Evolutionary conservation across 139 green algal genomes (phyloP).

Genomic region (Chlamydomonas sp.): DNA sequence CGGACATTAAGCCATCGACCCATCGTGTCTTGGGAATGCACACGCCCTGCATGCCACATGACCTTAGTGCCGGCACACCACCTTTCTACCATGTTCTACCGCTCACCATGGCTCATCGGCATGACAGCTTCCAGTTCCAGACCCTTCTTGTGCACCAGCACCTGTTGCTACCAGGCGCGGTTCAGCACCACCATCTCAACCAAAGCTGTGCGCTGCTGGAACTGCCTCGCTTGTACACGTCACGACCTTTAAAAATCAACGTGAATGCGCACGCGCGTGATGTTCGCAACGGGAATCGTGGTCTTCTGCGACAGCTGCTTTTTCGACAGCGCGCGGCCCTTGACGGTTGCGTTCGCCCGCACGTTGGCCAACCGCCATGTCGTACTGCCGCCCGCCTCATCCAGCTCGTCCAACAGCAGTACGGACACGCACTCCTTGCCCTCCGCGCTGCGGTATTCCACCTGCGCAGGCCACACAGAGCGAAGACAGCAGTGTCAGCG

Average conservation of each 20-base stretch:
- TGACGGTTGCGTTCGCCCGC: slow-evolving; percentile 63
- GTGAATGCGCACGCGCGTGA: slow-evolving; percentile 66
- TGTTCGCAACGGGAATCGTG: slow-evolving; percentile 46
- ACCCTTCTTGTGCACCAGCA: too few relatives aligned
- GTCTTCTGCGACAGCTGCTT: slow-evolving; percentile 59
- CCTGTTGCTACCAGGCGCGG: too few relatives aligned
- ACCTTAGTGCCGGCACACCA: too few relatives aligned
- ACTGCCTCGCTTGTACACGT: not conserved
- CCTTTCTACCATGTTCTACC: too few relatives aligned
- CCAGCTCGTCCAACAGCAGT: slow-evolving; percentile 42
- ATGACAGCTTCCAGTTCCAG: too few relatives aligned
- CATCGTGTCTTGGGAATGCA: too few relatives aligned
- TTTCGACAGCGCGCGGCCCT: slow-evolving; percentile 68
- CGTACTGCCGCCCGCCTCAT: slow-evolving; percentile 47
- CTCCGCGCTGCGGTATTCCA: slow-evolving; percentile 38
- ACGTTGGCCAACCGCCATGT: slow-evolving; percentile 74
- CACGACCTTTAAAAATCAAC: slow-evolving; percentile 69
- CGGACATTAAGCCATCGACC: too few relatives aligned
- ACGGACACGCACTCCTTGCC: slow-evolving; percentile 23
- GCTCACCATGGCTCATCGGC: too few relatives aligned
- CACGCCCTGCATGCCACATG: too few relatives aligned
- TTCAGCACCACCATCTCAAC: too few relatives aligned
- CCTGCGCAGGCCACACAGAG: not conserved
- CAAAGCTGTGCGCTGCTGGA: too few relatives aligned
- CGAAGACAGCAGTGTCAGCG: not conserved